Evolutionary conservation across 2,329 filamentous ascomycete species (phyloP).

Genomic region (Trichoderma harzianum): DNA sequence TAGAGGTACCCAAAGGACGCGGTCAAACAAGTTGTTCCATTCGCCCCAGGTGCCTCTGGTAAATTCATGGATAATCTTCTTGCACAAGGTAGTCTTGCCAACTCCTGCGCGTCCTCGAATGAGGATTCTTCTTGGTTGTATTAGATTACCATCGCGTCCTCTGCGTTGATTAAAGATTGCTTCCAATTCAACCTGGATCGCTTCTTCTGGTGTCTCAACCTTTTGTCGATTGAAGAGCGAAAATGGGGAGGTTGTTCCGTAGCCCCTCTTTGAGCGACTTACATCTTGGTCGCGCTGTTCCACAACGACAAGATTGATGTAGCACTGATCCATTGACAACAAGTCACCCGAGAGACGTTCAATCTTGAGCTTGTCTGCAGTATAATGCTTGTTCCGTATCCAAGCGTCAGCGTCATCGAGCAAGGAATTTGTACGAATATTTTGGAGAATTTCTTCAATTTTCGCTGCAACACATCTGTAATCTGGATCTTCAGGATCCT

Average conservation of each 20-base stretch:
- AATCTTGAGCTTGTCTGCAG: slow-evolving; percentile 28
- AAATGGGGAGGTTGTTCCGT: not conserved
- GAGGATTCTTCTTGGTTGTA: slow-evolving; percentile 31
- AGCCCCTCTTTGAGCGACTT: not conserved
- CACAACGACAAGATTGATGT: slow-evolving; percentile 40
- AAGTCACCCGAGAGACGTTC: slow-evolving; percentile 34
- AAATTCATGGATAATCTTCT: slow-evolving; percentile 38
- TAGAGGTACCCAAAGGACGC: slow-evolving; percentile 40
- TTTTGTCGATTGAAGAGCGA: slow-evolving; percentile 26
- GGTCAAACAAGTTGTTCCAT: slow-evolving; percentile 29
- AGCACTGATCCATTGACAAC: slow-evolving; percentile 36
- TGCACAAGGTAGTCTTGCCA: slow-evolving; percentile 39
- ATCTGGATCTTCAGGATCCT: slow-evolving; percentile 16
- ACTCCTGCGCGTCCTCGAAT: slow-evolving; percentile 36
- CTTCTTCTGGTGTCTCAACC: slow-evolving; percentile 24
- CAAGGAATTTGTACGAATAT: slow-evolving; percentile 18
- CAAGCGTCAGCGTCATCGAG: not conserved
- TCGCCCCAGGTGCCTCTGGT: slow-evolving; percentile 19
- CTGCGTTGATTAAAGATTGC: slow-evolving; percentile 29
- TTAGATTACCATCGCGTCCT: slow-evolving; percentile 14
- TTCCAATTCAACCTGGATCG: slow-evolving; percentile 25
- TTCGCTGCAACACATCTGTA: slow-evolving; percentile 23
- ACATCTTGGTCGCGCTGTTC: slow-evolving; percentile 21
- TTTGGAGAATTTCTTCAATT: slow-evolving; percentile 20
- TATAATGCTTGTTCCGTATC: slow-evolving; percentile 27